Evolutionary conservation across 2,329 filamentous ascomycete genomes (phyloP).

Genomic region (Verticillium alfalfae): DNA sequence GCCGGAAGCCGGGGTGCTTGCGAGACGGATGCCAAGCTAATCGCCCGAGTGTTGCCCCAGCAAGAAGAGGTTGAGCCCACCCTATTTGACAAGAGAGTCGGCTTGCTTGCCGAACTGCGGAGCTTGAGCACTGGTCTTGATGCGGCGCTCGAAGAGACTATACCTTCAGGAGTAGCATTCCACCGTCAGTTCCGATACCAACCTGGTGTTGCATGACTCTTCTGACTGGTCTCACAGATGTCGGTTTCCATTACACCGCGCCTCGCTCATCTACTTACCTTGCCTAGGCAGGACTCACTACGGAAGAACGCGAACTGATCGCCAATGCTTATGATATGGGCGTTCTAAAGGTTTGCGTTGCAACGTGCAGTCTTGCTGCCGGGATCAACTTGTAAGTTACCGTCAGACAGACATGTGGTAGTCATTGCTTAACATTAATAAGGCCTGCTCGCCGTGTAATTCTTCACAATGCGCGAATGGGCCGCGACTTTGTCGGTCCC

Average conservation of each 20-base stretch:
- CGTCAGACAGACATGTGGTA: neutral
- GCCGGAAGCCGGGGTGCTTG: slow-evolving; percentile 63
- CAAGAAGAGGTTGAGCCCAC: slow-evolving; percentile 36
- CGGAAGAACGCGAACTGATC: slow-evolving; percentile 68
- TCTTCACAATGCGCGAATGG: slow-evolving; percentile 70
- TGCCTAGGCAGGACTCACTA: slow-evolving; percentile 59
- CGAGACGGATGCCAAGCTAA: slow-evolving; percentile 62
- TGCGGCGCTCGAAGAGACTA: slow-evolving; percentile 55
- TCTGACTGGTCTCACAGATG: slow-evolving; percentile 23
- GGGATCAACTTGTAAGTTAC: slow-evolving; percentile 63
- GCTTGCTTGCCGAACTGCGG: slow-evolving; percentile 61
- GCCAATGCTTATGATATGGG: slow-evolving; percentile 66
- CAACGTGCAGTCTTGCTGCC: slow-evolving; percentile 75
- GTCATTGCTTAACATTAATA: neutral
- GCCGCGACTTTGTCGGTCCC: slow-evolving; percentile 68
- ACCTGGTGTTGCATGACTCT: too few relatives aligned
- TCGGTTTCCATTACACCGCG: slow-evolving; percentile 14
- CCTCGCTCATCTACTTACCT: slow-evolving; percentile 13
- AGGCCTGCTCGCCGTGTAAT: slow-evolving; percentile 66
- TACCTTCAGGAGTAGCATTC: slow-evolving; percentile 65
- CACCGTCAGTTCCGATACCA: slow-evolving; percentile 50
- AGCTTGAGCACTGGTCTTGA: slow-evolving; percentile 64
- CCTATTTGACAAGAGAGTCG: slow-evolving; percentile 52
- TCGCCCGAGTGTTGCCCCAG: slow-evolving; percentile 60
- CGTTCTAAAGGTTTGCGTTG: slow-evolving; percentile 63